phyloP scores from a whole-genome alignment of 2,329 filamentous ascomycete genomes.

The Didymella glomerata region DNA sequence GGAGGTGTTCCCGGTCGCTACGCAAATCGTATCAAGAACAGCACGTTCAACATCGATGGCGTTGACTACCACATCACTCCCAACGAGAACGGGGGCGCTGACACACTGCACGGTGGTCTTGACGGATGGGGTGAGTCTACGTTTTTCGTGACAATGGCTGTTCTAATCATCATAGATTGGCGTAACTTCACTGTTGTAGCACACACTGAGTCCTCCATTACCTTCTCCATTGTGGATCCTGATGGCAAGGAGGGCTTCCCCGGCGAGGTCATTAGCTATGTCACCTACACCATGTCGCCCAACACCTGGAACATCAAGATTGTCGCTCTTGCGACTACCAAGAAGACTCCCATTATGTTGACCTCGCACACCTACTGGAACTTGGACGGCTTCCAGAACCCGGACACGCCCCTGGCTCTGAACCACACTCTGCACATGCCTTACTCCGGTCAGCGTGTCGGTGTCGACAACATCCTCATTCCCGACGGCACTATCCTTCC shows the following conservation, averaged over 20 bases:
- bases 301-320: constrained; percentile 78
- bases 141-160: background rate
- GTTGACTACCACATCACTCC: constrained; percentile 65
- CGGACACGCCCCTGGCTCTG: constrained; percentile 69
- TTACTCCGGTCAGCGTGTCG: constrained; percentile 74
- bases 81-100: constrained; percentile 64
- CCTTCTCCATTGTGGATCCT: constrained; percentile 76
- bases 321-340: constrained; percentile 72
- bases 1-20: constrained; percentile 79
- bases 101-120: constrained; percentile 74
- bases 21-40: constrained; percentile 83
- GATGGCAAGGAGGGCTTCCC: constrained; percentile 81
- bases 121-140: constrained; percentile 67
- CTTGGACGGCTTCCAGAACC: constrained; percentile 79
- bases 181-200: constrained; percentile 80
- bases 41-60: constrained; percentile 74
- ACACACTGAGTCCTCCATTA: constrained; percentile 72
- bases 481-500: constrained; percentile 69
- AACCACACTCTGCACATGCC: constrained; percentile 79
- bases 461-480: constrained; percentile 64
- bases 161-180: constrained; percentile 55
- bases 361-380: constrained; percentile 83
- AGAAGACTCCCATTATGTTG: constrained; percentile 85
- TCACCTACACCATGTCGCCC: constrained; percentile 75
- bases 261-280: constrained; percentile 75